Evolutionary conservation across 2,329 filamentous ascomycete species (phyloP), one percentile per base, ranked within the genome.

Genomic region (Alternaria tenuissima): DNA sequence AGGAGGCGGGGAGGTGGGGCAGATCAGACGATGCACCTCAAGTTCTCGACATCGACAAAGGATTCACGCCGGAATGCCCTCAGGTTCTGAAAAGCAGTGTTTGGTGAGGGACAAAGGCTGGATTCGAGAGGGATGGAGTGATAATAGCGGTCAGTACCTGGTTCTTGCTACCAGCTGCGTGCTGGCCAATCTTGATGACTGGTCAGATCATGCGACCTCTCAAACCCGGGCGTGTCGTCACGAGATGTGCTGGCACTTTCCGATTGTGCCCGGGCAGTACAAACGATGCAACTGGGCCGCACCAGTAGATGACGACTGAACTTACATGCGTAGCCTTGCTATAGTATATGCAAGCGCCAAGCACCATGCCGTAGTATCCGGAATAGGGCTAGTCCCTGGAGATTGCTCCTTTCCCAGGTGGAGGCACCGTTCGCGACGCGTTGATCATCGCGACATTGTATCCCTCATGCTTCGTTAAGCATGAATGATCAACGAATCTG

Each of bases 161-260:
- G 36, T n/a, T 28, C 6, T 12, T 34, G 26, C 36, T 52, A 32
- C 20, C 42, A 52, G 26, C 54, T 41, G 57, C n/a, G 28, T 20
- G 16, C 34, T 12, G 49, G 44, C 60, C 43, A 59, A 66, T 67
- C 61, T 61, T 16, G 30, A 34, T 26, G 32, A 59, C 38, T 47
- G 39, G 18, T 28, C 38, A 49, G 60, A 69, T 70, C 68, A 69
- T 64, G 66, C 61, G 66, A 55, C 39, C 42, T 16, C 44, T 28
- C 44, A 36, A 53, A 60, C 49, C 48, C 55, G 43, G 54, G 42
- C 41, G 38, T 57, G 22, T 51, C 57, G 60, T 71, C 69, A 71
- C 69, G 68, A 65, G 69, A 52, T 70, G 61, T 43, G 69, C 52
- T 70, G 68, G 65, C 68, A 66, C 30, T 42, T 54, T 47, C 61